Evolutionary conservation across 108 stramenopile genomes (phyloP).

Genomic region (Stephanodiscus triporus): DNA sequence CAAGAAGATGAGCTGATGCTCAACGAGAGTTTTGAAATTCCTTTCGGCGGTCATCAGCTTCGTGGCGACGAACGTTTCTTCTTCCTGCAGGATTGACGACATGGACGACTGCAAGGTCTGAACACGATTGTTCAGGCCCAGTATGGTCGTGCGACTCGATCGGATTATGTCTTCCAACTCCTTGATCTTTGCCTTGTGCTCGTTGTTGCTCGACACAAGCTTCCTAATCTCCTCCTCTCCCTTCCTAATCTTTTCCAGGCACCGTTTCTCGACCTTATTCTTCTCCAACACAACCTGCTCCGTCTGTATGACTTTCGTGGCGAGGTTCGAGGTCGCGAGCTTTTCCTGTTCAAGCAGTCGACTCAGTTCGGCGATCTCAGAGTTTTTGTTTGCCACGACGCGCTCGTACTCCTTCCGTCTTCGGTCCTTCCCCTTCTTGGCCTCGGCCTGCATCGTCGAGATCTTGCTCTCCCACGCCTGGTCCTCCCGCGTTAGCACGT

Average conservation of each 20-base stretch:
- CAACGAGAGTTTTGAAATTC: conserved; percentile 32
- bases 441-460: conserved; percentile 47
- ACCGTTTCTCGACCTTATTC: conserved; percentile 14
- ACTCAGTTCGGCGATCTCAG: conserved; percentile 17
- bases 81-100: conserved; percentile 25
- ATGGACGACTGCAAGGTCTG: conserved; percentile 22
- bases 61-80: conserved; percentile 30
- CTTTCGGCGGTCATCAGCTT: conserved; percentile 28
- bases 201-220: conserved; percentile 20
- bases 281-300: conserved; percentile 35
- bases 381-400: conserved; percentile 43
- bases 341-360: conserved; percentile 45
- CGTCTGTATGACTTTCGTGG: conserved; percentile 42
- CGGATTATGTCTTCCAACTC: conserved; percentile 34
- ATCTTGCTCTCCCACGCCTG: conserved; percentile 24
- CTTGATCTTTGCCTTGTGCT: conserved; percentile 30
- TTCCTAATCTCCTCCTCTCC: conserved; percentile 26
- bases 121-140: conserved; percentile 28
- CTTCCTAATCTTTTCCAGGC: conserved; percentile 29
- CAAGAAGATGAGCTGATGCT: conserved; percentile 25
- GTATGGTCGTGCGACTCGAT: conserved; percentile 28
- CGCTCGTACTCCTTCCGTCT: conserved; percentile 35
- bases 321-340: conserved; percentile 40
- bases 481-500: conserved; percentile 39
- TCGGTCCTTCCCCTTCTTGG: conserved; percentile 28